Percentiles rank a stretch among this genome's conserved stretches.
phyloP scores from a whole-genome alignment of 768 basidiomycete species.

The Crucibulum laeve region DNA sequence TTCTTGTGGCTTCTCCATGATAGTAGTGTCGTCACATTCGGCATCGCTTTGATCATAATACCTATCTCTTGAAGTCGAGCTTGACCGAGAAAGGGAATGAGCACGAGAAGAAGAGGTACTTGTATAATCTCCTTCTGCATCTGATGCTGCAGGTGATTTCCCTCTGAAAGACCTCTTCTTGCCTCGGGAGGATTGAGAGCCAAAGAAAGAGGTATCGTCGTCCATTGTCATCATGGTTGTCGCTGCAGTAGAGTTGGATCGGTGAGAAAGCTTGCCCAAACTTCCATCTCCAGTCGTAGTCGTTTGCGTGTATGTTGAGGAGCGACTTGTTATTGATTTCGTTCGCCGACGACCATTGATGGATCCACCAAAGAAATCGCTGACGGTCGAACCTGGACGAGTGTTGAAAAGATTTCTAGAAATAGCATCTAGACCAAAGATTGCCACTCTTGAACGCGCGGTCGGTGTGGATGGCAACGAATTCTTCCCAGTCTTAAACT shows the following conservation, averaged over 20 bases:
- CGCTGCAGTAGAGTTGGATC: slow-evolving; percentile 68
- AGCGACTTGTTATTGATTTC: slow-evolving; percentile 68
- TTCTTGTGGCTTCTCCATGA: slow-evolving; percentile 28
- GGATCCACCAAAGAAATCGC: slow-evolving; percentile 73
- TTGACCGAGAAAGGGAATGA: slow-evolving; percentile 31
- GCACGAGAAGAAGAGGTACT: slow-evolving; percentile 29
- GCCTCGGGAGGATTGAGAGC: slow-evolving; percentile 41
- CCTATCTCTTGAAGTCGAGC: slow-evolving; percentile 39
- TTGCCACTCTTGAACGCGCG: slow-evolving; percentile 72
- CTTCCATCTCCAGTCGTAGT: slow-evolving; percentile 66
- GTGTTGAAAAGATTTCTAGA: slow-evolving; percentile 83
- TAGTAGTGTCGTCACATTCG: slow-evolving; percentile 41
- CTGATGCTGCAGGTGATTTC: slow-evolving; percentile 38
- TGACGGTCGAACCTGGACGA: slow-evolving; percentile 62
- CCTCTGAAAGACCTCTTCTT: slow-evolving; percentile 38
- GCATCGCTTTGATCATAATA: slow-evolving; percentile 35
- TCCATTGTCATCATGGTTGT: slow-evolving; percentile 52
- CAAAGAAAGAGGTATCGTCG: slow-evolving; percentile 50
- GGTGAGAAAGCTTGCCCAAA: slow-evolving; percentile 66
- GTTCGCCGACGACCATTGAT: slow-evolving; percentile 64
- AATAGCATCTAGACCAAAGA: slow-evolving; percentile 86
- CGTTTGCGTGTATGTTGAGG: slow-evolving; percentile 70
- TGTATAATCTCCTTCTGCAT: slow-evolving; percentile 45
- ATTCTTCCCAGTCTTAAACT: slow-evolving; percentile 70
- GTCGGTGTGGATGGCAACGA: slow-evolving; percentile 87